Percentiles rank a stretch among this genome's conserved stretches.
phyloP scores from a whole-genome alignment of 805 yeast genomes.

The Groenewaldozyma tartarivorans region DNA sequence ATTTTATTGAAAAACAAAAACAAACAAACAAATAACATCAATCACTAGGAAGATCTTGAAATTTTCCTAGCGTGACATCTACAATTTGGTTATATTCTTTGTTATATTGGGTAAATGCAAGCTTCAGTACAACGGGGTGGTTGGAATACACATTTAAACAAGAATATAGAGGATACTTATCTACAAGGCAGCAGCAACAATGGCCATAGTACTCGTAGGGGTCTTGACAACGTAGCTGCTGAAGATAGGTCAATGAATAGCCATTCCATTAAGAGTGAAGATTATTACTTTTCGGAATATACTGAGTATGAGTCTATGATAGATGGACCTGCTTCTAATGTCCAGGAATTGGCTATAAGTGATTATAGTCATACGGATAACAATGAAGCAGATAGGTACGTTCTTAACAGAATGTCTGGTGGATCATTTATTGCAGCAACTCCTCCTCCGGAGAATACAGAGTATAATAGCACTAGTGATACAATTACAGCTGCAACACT shows the following conservation, averaged over 20 bases:
- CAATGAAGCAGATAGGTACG: too few relatives aligned
- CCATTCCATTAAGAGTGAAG: too few relatives aligned
- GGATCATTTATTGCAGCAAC: too few relatives aligned
- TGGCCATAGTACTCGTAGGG: background rate
- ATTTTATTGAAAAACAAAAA: background rate
- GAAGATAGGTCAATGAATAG: too few relatives aligned
- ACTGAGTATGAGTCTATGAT: slow-evolving; percentile 39
- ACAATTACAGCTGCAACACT: slow-evolving; percentile 17
- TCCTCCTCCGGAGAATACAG: too few relatives aligned
- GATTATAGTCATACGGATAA: too few relatives aligned
- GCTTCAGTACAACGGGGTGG: background rate
- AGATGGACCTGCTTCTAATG: slow-evolving; percentile 43
- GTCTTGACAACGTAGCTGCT: too few relatives aligned
- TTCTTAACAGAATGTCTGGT: too few relatives aligned
- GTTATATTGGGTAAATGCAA: background rate
- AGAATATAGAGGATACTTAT: background rate
- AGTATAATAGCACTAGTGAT: too few relatives aligned
- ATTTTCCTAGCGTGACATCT: too few relatives aligned
- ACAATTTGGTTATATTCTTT: background rate
- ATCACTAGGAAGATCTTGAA: too few relatives aligned
- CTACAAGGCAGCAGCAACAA: background rate
- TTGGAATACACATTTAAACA: background rate
- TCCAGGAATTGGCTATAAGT: too few relatives aligned
- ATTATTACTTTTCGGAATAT: slow-evolving; percentile 37
- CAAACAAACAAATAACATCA: background rate